Evolutionary conservation across 306 rosid genomes (phyloP), one percentile per base, ranked within the genome.

Genomic region (Castanea crenata): DNA sequence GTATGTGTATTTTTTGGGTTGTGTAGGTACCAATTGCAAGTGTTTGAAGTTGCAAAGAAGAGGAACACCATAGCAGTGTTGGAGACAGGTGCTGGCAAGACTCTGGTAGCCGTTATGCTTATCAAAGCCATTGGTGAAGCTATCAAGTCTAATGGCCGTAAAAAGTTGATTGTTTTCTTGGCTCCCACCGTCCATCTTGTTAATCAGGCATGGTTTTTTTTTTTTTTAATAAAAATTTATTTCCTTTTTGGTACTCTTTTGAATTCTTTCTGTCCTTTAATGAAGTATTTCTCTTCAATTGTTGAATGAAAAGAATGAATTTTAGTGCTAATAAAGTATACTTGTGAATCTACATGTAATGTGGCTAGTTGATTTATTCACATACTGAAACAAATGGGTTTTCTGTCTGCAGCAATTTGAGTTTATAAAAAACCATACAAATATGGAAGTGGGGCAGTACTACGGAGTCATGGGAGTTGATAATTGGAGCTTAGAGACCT

Each of bases 151-250:
- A 70, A 80, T 75, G 88, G 80, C 19, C 29, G 25, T 7, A 86
- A 81, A 29, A 90, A 85, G 74, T 71, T 79, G 64, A 86, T 91
- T 62, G 29, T 94, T 54, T 92, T 94, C 88, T 85, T 94, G 80
- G 97, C 97, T 83, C 97, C 99, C 12, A 92, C 97, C 1, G 97
- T 94, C 76, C 95, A 91, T 86, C 93, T 92, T 70, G 95, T 94
- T 77, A 87, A 87, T 73, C 99, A 92, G 94, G 99, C 81, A 81
- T 72, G 79, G 49, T 56, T 15, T 76, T 56, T 56, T 12, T 38
- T 38, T 56, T 23, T 19, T n/a, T 35, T 32, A 52, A 13, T 46
- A 10, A 2, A 34, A 69, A 13, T 25, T 20, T 25, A 11, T 12
- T 58, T 78, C 8, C 18, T 25, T 51, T 31, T 62, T 18, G 11